A percentile compares a stretch with the other conserved stretches of the same genome.
Conservation (phyloP, 768 basidiomycete genomes). For the Saitozyma podzolica region DNA sequence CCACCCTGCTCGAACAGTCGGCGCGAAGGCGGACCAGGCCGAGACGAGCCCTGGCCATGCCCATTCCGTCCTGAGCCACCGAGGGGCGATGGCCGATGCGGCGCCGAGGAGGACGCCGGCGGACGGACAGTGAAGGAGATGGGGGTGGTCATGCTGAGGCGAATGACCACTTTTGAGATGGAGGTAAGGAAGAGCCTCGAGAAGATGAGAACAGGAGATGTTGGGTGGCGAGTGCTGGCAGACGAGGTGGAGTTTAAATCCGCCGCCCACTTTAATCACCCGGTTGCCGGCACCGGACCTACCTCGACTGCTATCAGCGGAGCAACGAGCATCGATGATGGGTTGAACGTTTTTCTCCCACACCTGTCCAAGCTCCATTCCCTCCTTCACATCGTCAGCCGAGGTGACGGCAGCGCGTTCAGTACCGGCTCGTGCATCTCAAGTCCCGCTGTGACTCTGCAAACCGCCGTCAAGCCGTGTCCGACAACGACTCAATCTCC, state of each 20-base stretch:
- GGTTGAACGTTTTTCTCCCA: too few relatives aligned
- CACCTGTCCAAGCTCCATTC: too few relatives aligned
- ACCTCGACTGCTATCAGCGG: too few relatives aligned
- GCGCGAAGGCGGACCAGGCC: conserved; percentile 34
- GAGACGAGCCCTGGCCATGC: not conserved
- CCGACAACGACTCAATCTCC: not conserved
- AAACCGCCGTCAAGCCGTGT: too few relatives aligned
- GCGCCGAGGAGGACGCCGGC: conserved; percentile 61
- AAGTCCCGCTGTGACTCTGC: too few relatives aligned
- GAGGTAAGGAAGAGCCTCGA: conserved; percentile 1
- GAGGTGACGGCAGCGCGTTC: too few relatives aligned
- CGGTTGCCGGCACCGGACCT: too few relatives aligned
- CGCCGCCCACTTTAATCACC: conserved; percentile 2
- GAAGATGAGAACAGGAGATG: not conserved
- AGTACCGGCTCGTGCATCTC: too few relatives aligned
- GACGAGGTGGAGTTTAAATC: not conserved
- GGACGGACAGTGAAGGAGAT: conserved; percentile 84
- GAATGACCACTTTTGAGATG: conserved; percentile 2
- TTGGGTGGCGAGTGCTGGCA: conserved; percentile 12
- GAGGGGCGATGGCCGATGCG: conserved; percentile 47
- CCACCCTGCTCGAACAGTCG: conserved; percentile 34
- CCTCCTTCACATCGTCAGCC: too few relatives aligned
- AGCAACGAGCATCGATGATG: too few relatives aligned
- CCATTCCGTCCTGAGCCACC: conserved; percentile 17
- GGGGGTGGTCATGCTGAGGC: conserved; percentile 42